phyloP scores from a whole-genome alignment of 2,329 filamentous ascomycete genomes.

The Huntiella omanensis region DNA sequence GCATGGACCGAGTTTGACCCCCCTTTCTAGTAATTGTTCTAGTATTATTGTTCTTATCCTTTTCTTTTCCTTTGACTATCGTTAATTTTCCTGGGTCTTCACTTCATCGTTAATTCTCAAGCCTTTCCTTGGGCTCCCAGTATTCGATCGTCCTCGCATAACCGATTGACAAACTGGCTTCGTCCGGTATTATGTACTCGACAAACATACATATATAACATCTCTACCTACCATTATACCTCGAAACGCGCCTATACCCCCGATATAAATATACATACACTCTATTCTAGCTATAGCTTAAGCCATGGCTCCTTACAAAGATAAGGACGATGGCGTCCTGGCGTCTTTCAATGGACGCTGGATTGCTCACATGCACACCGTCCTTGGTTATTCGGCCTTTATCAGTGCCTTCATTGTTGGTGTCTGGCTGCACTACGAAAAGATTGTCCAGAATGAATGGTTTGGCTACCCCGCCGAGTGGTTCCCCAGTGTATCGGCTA shows the following conservation, averaged over 20 bases:
- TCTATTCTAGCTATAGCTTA: neutral
- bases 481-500: slow-evolving; percentile 91
- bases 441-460: slow-evolving; percentile 95
- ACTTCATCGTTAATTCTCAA: no score
- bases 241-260: no score
- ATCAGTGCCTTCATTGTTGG: slow-evolving; percentile 71
- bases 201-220: no score
- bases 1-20: neutral
- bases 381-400: slow-evolving; percentile 70
- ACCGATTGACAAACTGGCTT: no score
- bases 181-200: no score
- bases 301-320: slow-evolving; percentile 38
- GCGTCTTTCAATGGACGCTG: slow-evolving; percentile 64
- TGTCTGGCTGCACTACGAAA: slow-evolving; percentile 69
- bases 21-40: slow-evolving; percentile 2
- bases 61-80: slow-evolving; percentile 1
- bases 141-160: no score
- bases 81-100: no score
- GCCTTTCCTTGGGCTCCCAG: no score
- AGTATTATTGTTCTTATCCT: slow-evolving; percentile 7
- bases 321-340: slow-evolving; percentile 42
- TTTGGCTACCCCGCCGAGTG: slow-evolving; percentile 89
- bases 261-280: neutral
- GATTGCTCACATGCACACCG: slow-evolving; percentile 77
- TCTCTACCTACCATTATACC: no score